phyloP scores from a whole-genome alignment of 2,329 filamentous ascomycete genomes.

The Verticillium klebahnii region DNA sequence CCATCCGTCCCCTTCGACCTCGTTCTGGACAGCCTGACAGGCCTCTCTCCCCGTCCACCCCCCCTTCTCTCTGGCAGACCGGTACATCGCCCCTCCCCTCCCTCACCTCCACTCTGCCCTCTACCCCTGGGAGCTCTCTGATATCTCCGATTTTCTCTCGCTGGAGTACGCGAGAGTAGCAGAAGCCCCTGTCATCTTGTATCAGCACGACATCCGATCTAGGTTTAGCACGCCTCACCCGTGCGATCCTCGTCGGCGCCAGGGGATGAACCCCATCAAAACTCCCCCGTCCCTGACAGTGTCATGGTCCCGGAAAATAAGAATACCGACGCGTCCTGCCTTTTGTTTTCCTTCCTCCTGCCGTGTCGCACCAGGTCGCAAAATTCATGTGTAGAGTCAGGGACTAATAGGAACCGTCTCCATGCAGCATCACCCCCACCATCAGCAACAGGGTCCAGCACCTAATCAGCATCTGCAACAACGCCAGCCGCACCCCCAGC shows the following conservation, averaged over 20 bases:
- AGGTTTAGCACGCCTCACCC: conserved; percentile 44
- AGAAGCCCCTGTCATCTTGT: conserved; percentile 13
- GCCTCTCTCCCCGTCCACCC: not conserved
- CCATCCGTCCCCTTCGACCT: not conserved
- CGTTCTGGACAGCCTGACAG: not conserved
- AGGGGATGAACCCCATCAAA: conserved; percentile 32
- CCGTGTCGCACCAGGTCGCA: conserved; percentile 21
- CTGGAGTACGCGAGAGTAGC: conserved; percentile 11
- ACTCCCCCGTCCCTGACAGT: conserved; percentile 40
- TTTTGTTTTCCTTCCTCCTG: conserved; percentile 32
- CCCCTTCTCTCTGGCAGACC: not conserved
- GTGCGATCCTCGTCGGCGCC: conserved; percentile 40
- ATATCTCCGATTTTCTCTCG: conserved; percentile 12
- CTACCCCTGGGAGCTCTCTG: conserved; percentile 4
- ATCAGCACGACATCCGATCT: conserved; percentile 21
- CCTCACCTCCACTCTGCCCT: conserved; percentile 2
- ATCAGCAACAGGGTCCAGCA: conserved; percentile 68
- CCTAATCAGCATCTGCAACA: conserved; percentile 61
- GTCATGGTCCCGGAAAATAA: conserved; percentile 41
- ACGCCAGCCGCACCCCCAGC: conserved; percentile 57
- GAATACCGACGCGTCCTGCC: conserved; percentile 44
- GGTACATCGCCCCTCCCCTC: conserved; percentile 1
- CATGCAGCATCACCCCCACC: conserved; percentile 74
- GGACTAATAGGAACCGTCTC: conserved; percentile 56
- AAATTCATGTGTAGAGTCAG: conserved; percentile 19